Evolutionary conservation across 2,329 filamentous ascomycete genomes (phyloP), one percentile per base, ranked within the genome.

Genomic region (Didymella sp.): DNA sequence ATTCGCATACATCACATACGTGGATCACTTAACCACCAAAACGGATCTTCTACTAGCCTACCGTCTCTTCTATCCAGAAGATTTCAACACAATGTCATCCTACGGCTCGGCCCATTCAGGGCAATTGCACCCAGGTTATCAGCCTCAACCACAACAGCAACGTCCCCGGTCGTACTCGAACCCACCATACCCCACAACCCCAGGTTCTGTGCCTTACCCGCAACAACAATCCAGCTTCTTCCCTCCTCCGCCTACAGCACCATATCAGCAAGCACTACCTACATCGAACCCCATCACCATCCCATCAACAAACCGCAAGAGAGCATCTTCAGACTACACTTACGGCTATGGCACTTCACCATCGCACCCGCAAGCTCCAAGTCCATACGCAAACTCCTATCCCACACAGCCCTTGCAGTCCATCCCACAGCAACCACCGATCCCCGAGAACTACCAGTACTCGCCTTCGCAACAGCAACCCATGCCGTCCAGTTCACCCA

Each of bases 1-100:
- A 19, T 27, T 21, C 37, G 19, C 48, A 27, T 57, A 52, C 54
- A 52, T 49, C 31, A 45, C 33, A 28, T n/a, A n/a, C n/a, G 17
- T 12, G 15, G 24, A 44, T 4, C 17, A 24, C n/a, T 35, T 17
- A 52, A 43, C 48, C 54, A 44, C 38, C 54, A 52, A 48, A 52
- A 38, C 43, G 54, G 27, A 52, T 9, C 15, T 31, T 2, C 27
- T 57, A n/a, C 38, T 52, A 22, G 54, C 19, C n/a, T 57, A 57
- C 43, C 54, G 27, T 13, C 48, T 57, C 17, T 52, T 49, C 38
- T 52, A 57, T 13, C 43, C 54, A 7, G 49, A 57, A 15, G 54
- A 57, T 50, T 52, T 25, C 50, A 60, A 33, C 9, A 64, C n/a
- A 21, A 55, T 69, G 66, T 68, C 66, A 22, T 68, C 66, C 25